phyloP scores from a whole-genome alignment of 306 rosid species.

The Lathyrus tuberosus region DNA sequence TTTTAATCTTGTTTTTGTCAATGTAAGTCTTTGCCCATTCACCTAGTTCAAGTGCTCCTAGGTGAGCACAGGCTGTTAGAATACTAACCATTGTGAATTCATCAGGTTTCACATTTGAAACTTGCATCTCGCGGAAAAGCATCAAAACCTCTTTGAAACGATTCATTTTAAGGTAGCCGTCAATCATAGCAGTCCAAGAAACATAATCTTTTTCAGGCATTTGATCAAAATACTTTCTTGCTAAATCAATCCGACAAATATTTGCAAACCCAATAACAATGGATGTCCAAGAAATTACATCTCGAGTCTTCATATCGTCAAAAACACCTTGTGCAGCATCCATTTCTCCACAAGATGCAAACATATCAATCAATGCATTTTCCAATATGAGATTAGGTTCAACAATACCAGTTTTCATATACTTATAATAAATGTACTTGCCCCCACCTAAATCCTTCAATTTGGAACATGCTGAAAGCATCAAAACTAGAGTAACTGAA shows the following conservation, averaged over 20 bases:
- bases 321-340: conserved; percentile 63
- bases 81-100: conserved; percentile 89
- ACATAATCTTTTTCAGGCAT: conserved; percentile 77
- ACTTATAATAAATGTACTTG: conserved; percentile 48
- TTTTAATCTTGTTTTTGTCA: conserved; percentile 66
- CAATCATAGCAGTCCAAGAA: conserved; percentile 95
- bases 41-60: conserved; percentile 90
- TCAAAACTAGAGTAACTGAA: conserved; percentile 69
- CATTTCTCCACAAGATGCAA: conserved; percentile 78
- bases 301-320: conserved; percentile 61
- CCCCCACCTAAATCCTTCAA: conserved; percentile 76
- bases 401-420: conserved; percentile 47
- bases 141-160: conserved; percentile 76
- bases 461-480: conserved; percentile 83
- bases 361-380: conserved; percentile 82
- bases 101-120: conserved; percentile 71
- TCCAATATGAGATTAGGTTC: conserved; percentile 60
- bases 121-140: conserved; percentile 84
- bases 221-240: conserved; percentile 64
- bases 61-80: conserved; percentile 84
- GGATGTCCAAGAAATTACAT: conserved; percentile 92
- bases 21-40: conserved; percentile 83
- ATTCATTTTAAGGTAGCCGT: conserved; percentile 69
- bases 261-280: conserved; percentile 68
- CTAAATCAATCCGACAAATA: conserved; percentile 63